Evolutionary conservation across 2,329 filamentous ascomycete species (phyloP), one percentile per base, ranked within the genome.

Genomic region (Exophiala xenobiotica): DNA sequence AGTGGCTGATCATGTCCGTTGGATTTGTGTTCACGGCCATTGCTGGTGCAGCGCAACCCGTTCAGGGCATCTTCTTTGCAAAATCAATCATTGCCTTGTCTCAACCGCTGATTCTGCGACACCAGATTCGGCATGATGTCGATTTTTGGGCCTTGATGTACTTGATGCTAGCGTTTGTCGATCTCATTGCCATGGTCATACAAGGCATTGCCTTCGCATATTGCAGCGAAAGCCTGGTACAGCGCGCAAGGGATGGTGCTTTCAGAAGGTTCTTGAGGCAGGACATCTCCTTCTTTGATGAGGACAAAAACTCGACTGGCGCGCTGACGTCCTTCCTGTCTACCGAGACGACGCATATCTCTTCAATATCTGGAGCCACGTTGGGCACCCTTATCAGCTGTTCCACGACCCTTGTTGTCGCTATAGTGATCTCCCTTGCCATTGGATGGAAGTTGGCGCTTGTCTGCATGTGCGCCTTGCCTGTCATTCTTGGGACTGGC

Each of bases 121-220:
- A 66, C 23, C 69, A 82, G 47, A 77, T 95, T 46, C 81, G 85
- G 59, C 74, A 78, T 14, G 80, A 92, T 53, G 84, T 87, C 16
- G 82, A 90, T 65, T 96, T 96, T 68, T 96, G 90, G 90, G 85
- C 83, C 50, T 73, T 84, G 63, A 95, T 96, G 90, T 96, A 86
- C 69, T 78, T 91, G 58, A 90, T 95, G 79, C 77, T 96, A 48
- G 90, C 83, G 2, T 69, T 90, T 47, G 82, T 87, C 7, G 81
- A 87, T 64, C 81, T 95, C 53, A 67, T 91, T 47, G 77, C 85
- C 4, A 90, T 87, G 62, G 69, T 78, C 16, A 69, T 73, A 4
- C 87, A 92, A 63, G 90, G 90, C 44, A 63, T 87, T 45, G 75
- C 85, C 2, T 91, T 97, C 61, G 91, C 90, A 14, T 84, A 83